Percentiles rank a stretch among this genome's conserved stretches.
Evolutionary conservation across 768 basidiomycete species (phyloP).

Genomic region (Rhodotorula graminis): DNA sequence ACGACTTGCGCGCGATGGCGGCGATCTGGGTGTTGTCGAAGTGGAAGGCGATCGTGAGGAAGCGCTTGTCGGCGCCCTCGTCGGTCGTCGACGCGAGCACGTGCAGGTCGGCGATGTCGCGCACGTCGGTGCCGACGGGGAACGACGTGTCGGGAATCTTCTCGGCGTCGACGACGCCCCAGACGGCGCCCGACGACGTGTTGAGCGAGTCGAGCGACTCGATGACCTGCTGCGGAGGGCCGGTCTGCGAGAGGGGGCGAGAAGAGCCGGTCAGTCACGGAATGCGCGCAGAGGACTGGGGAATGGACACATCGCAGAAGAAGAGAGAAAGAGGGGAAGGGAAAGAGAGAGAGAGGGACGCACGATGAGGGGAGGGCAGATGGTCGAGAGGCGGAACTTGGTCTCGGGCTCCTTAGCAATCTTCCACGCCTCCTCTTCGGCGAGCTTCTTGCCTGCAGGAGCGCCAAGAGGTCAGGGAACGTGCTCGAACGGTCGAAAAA

Average conservation of each 20-base stretch:
- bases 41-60: slow-evolving; percentile 5
- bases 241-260: neutral
- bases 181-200: slow-evolving; percentile 22
- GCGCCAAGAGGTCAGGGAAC: too few relatives aligned
- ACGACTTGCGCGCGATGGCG: slow-evolving; percentile 13
- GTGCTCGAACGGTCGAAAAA: too few relatives aligned
- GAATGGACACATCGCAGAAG: too few relatives aligned
- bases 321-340: too few relatives aligned
- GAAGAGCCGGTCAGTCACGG: neutral
- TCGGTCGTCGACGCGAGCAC: slow-evolving; percentile 28
- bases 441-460: slow-evolving; percentile 59
- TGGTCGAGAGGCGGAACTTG: slow-evolving; percentile 7
- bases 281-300: too few relatives aligned
- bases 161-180: slow-evolving; percentile 24
- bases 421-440: slow-evolving; percentile 61
- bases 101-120: slow-evolving; percentile 34
- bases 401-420: slow-evolving; percentile 52
- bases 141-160: slow-evolving; percentile 6
- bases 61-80: slow-evolving; percentile 25
- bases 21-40: slow-evolving; percentile 23
- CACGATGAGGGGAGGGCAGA: slow-evolving; percentile 23
- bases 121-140: slow-evolving; percentile 17
- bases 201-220: slow-evolving; percentile 21
- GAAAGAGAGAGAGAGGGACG: neutral
- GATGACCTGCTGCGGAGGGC: slow-evolving; percentile 22